These are phyloP conservation scores for Giardia muris DNA, from an alignment of 208 protist genomes.

Conservation along the genomic window DNA sequence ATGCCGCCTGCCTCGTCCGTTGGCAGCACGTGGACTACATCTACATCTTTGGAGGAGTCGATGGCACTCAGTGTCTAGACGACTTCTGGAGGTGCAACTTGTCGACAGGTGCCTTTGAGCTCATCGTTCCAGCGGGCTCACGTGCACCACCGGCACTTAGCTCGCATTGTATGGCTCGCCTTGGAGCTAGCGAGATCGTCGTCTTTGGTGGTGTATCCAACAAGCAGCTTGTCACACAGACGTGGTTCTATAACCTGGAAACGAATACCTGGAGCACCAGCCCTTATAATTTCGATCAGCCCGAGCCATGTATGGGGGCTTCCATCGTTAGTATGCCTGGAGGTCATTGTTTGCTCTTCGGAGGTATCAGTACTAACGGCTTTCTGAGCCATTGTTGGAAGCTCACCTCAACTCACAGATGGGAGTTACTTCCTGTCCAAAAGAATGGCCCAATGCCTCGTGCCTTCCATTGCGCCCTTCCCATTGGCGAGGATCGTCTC, in stretches of 20 bases:
- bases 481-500: background rate
- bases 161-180: background rate
- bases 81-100: conserved; percentile 3
- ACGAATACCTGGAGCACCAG: background rate
- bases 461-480: background rate
- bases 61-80: background rate
- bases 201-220: background rate
- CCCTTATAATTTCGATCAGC: background rate
- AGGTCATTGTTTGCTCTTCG: background rate
- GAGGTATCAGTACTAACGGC: conserved; percentile 3
- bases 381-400: background rate
- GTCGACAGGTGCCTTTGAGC: background rate
- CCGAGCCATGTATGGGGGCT: conserved; percentile 1
- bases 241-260: background rate
- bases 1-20: background rate
- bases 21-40: background rate
- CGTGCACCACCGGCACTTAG: background rate
- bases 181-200: background rate
- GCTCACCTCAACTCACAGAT: background rate
- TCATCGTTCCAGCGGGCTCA: background rate
- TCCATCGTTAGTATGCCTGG: background rate
- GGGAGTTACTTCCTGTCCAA: background rate
- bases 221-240: background rate
- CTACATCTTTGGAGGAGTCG: background rate
- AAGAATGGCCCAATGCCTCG: conserved; percentile 8